A percentile compares a stretch with the other conserved stretches of the same genome.
Conservation (phyloP, 352 stramenopile genomes). For the Globisporangium megalacanthum region DNA sequence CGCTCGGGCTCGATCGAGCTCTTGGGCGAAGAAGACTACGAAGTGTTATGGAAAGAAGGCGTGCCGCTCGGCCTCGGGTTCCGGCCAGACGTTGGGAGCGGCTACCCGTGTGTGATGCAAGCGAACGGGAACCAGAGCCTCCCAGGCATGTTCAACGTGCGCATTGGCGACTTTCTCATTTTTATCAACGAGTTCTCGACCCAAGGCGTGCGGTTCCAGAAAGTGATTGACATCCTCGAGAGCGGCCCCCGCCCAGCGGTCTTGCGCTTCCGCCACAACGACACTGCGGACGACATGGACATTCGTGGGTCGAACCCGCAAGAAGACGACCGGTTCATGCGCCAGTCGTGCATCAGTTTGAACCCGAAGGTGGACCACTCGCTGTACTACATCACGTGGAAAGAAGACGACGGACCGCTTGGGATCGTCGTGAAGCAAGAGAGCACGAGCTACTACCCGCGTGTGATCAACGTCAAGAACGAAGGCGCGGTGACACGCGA, state of each 20-base stretch:
- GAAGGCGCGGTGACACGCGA: slow-evolving; percentile 75
- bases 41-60: slow-evolving; percentile 83
- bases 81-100: slow-evolving; percentile 65
- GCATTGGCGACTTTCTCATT: slow-evolving; percentile 66
- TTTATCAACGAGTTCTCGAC: slow-evolving; percentile 88
- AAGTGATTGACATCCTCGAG: slow-evolving; percentile 83
- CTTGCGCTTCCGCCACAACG: slow-evolving; percentile 80
- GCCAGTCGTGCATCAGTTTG: slow-evolving; percentile 66
- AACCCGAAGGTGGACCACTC: slow-evolving; percentile 83
- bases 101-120: slow-evolving; percentile 73
- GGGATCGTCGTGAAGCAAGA: slow-evolving; percentile 86
- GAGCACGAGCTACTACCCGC: slow-evolving; percentile 81
- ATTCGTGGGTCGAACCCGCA: slow-evolving; percentile 57
- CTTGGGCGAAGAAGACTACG: slow-evolving; percentile 81
- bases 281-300: slow-evolving; percentile 43
- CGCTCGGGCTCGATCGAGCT: slow-evolving; percentile 67
- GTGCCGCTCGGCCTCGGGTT: slow-evolving; percentile 80
- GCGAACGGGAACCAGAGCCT: slow-evolving; percentile 72
- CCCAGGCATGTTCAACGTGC: slow-evolving; percentile 85
- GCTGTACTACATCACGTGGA: slow-evolving; percentile 88
- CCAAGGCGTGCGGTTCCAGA: slow-evolving; percentile 75
- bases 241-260: slow-evolving; percentile 69
- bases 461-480: slow-evolving; percentile 86
- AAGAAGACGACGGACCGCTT: slow-evolving; percentile 79
- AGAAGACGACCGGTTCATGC: slow-evolving; percentile 58